Evolutionary conservation across 2,329 filamentous ascomycete genomes (phyloP).

Genomic region (Fusarium pseudonygamai): DNA sequence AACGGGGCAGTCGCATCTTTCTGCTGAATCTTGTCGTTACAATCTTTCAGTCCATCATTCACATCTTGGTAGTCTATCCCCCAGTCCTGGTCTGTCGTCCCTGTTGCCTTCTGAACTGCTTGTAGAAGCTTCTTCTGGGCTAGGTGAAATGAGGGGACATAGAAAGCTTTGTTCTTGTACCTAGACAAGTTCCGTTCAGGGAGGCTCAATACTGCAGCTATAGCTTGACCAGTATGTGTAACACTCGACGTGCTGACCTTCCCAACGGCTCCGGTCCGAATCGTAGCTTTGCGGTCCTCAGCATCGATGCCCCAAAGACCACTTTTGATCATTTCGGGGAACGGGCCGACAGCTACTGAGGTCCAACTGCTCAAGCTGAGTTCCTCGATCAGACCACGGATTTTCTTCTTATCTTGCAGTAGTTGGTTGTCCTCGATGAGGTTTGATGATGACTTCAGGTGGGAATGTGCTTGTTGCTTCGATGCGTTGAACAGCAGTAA

Average conservation of each 20-base stretch:
- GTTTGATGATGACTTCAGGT: background rate
- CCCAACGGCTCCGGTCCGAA: background rate
- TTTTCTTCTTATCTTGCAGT: slow-evolving; percentile 8
- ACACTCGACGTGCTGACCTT: slow-evolving; percentile 3
- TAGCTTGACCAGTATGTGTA: background rate
- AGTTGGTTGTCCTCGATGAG: slow-evolving; percentile 17
- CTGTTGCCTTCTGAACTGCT: slow-evolving; percentile 1
- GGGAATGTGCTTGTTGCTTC: slow-evolving; percentile 12
- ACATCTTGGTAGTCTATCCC: background rate
- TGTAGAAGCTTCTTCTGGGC: slow-evolving; percentile 15
- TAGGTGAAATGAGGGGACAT: background rate
- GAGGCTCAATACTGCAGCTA: slow-evolving; percentile 6
- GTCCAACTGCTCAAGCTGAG: slow-evolving; percentile 24
- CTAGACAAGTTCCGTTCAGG: background rate
- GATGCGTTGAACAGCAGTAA: slow-evolving; percentile 15
- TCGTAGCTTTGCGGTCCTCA: slow-evolving; percentile 2
- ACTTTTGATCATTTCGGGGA: slow-evolving; percentile 5
- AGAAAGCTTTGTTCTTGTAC: slow-evolving; percentile 20
- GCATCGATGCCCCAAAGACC: slow-evolving; percentile 19
- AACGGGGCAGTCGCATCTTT: background rate
- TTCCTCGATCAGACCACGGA: slow-evolving; percentile 13
- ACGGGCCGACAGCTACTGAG: slow-evolving; percentile 14
- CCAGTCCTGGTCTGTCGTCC: slow-evolving; percentile 13
- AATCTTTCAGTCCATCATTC: background rate
- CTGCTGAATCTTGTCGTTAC: background rate